Base-by-base conservation (phyloP, 495 filamentous ascomycete genomes). In the Corynascus novoguineensis region DNA sequence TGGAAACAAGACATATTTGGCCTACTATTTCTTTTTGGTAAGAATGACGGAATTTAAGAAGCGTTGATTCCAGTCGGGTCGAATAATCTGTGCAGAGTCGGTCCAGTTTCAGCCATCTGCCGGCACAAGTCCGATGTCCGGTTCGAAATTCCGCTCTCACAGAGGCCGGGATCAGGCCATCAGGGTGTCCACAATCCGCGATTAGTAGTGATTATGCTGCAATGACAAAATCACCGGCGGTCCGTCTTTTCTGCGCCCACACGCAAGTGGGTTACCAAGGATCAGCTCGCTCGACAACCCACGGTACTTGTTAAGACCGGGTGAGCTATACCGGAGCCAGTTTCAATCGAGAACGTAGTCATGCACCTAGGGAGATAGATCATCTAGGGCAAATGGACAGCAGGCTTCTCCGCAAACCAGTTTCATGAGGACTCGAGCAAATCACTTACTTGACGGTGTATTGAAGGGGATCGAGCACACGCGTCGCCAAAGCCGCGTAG, bases 131-230 rank as follows among this genome's bases (percentile, higher is more conserved):
- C n/a, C n/a, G n/a, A n/a, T n/a, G n/a, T n/a, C n/a, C n/a, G n/a
- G 29, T 31, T 31, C 5, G 29, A 31, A 10, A 31, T 5, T 41
- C 37, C 15, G 7, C 0, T 17, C n/a, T n/a, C n/a, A n/a, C n/a
- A n/a, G n/a, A n/a, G n/a, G n/a, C n/a, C n/a, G n/a, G n/a, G n/a
- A 7, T 41, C 37, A 41, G 37, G 37, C 37, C n/a, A 41, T 41
- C 17, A 15, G 37, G 37, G 21, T 41, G 37, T 17, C 37, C 37
- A n/a, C 15, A 21, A 19, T 41, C 37, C 37, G 37, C 11, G 17
- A 54, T 42, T 45, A 44, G 51, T 35, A 34, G 14, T 19, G 51
- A 54, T 54, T 54, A 54, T 35, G 51, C 11, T 42, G 38, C 51
- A 10, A 54, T 54, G 51, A 54, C 51, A 54, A 54, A 54, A 38